Conservation (phyloP, 495 filamentous ascomycete genomes). For the Aspergillus baeticus region DNA sequence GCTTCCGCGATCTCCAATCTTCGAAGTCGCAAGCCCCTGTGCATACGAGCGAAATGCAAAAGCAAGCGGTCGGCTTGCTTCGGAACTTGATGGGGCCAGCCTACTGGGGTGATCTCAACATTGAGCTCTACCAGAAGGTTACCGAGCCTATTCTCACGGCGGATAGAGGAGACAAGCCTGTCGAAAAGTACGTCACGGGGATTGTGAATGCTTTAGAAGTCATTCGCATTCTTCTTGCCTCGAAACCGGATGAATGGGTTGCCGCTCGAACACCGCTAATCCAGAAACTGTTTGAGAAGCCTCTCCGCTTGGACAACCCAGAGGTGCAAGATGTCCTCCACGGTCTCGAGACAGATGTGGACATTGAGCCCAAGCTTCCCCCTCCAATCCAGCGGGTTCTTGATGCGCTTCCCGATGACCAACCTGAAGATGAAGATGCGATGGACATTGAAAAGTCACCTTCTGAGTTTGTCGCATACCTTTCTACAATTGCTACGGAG, state of each 20-base stretch:
- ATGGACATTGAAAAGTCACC: slow-evolving; percentile 74
- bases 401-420: slow-evolving; percentile 85
- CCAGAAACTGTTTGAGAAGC: slow-evolving; percentile 89
- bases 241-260: slow-evolving; percentile 88
- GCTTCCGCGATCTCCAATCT: slow-evolving; percentile 53
- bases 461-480: slow-evolving; percentile 76
- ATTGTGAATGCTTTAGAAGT: slow-evolving; percentile 93
- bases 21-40: slow-evolving; percentile 47
- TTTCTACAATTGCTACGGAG: slow-evolving; percentile 81
- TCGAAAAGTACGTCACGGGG: slow-evolving; percentile 72
- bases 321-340: slow-evolving; percentile 94
- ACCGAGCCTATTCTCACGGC: slow-evolving; percentile 78
- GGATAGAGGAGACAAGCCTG: slow-evolving; percentile 61
- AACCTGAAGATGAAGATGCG: slow-evolving; percentile 84
- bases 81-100: slow-evolving; percentile 80
- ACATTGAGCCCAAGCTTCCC: slow-evolving; percentile 49
- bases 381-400: slow-evolving; percentile 80
- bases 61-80: slow-evolving; percentile 80
- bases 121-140: slow-evolving; percentile 86
- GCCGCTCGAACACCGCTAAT: slow-evolving; percentile 68
- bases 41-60: slow-evolving; percentile 71
- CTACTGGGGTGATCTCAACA: slow-evolving; percentile 89
- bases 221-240: slow-evolving; percentile 79
- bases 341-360: slow-evolving; percentile 61
- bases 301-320: slow-evolving; percentile 77